Conservation (phyloP, 2,329 filamentous ascomycete genomes). For the Plenodomus tracheiphilus region DNA sequence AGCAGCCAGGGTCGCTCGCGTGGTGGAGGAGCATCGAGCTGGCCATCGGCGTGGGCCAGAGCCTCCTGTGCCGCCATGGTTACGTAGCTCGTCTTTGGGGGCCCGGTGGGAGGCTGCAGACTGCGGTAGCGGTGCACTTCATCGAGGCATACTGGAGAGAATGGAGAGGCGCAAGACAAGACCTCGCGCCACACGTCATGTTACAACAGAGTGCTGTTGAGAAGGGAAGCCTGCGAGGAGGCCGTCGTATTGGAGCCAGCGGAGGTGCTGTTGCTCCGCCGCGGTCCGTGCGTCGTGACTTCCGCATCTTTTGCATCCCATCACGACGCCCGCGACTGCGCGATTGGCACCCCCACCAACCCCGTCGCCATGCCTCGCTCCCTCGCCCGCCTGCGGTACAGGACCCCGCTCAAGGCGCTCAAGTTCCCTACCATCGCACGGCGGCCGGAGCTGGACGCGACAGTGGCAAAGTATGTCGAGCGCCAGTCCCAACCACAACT, state of each 20-base stretch:
- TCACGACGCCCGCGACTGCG: conserved; percentile 1
- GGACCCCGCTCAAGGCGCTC: conserved; percentile 20
- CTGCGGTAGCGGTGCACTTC: not conserved
- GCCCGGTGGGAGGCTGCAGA: not conserved
- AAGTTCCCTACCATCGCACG: too few relatives aligned
- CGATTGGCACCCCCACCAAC: conserved; percentile 9
- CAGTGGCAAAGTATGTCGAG: conserved; percentile 25
- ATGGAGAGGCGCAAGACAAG: conserved; percentile 3
- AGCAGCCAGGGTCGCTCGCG: conserved; percentile 46
- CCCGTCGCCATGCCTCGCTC: conserved; percentile 35
- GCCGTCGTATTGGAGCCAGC: conserved; percentile 23
- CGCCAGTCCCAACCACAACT: conserved; percentile 30
- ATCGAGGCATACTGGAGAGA: conserved; percentile 6
- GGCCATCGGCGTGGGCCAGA: conserved; percentile 12
- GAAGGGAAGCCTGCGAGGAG: not conserved
- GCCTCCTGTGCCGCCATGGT: conserved; percentile 26
- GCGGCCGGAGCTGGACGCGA: conserved; percentile 13
- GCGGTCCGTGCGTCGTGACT: conserved; percentile 13
- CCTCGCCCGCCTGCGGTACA: conserved; percentile 31
- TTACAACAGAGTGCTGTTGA: not conserved
- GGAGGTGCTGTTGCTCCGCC: conserved; percentile 12
- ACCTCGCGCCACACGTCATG: not conserved
- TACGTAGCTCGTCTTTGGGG: conserved; percentile 15
- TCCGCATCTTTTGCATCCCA: conserved; percentile 16
- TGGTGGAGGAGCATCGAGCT: conserved; percentile 17